A percentile compares a stretch with the other conserved stretches of the same genome.
Evolutionary conservation across 2,329 filamentous ascomycete genomes (phyloP).

Genomic region (Epichloe bromicola): DNA sequence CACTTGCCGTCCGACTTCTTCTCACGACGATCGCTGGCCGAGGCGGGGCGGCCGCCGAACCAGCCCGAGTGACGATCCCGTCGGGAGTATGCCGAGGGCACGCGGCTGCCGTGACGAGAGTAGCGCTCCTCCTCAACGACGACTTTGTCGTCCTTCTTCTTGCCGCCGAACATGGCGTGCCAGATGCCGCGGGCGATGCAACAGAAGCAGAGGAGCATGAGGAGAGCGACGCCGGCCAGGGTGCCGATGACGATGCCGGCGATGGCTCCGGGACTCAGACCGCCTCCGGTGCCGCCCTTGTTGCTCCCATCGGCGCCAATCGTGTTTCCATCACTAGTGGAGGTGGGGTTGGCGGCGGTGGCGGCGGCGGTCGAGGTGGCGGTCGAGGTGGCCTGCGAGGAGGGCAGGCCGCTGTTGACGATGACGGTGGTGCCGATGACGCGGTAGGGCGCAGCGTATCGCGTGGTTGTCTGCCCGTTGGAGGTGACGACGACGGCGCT

Average conservation of each 20-base stretch:
- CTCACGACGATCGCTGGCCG: slow-evolving; percentile 27
- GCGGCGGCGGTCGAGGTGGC: slow-evolving; percentile 41
- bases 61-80: slow-evolving; percentile 44
- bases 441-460: slow-evolving; percentile 37
- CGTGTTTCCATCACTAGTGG: slow-evolving; percentile 29
- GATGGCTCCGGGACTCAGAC: slow-evolving; percentile 59
- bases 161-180: slow-evolving; percentile 49
- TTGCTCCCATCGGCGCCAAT: slow-evolving; percentile 24
- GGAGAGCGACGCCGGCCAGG: slow-evolving; percentile 51
- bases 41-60: slow-evolving; percentile 34
- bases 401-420: slow-evolving; percentile 35
- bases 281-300: slow-evolving; percentile 26
- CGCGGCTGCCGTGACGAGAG: slow-evolving; percentile 32
- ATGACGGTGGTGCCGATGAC: slow-evolving; percentile 44
- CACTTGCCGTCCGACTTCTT: slow-evolving; percentile 37
- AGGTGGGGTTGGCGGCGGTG: slow-evolving; percentile 34
- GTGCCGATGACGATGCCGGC: slow-evolving; percentile 70
- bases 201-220: slow-evolving; percentile 62
- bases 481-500: slow-evolving; percentile 31
- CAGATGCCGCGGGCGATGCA: slow-evolving; percentile 53
- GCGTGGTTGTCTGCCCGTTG: slow-evolving; percentile 37
- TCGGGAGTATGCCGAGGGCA: slow-evolving; percentile 27
- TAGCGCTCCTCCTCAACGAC: slow-evolving; percentile 53
- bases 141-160: slow-evolving; percentile 39
- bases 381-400: slow-evolving; percentile 34